These are phyloP conservation scores for Leccinum pallidistipes DNA, from an alignment of 1,284 basidiomycete species.

Conservation along the genomic window DNA sequence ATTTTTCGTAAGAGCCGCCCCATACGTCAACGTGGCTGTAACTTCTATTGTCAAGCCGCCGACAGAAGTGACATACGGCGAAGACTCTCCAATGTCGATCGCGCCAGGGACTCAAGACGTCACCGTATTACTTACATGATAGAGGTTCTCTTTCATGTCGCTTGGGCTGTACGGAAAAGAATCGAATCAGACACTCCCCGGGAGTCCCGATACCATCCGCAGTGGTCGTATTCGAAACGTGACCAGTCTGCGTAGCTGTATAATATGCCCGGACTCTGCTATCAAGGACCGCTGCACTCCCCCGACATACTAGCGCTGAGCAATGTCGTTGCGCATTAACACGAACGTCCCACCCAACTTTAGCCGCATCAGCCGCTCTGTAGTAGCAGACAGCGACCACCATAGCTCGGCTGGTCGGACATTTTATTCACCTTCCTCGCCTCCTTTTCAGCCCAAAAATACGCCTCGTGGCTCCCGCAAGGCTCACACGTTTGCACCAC, in stretches of 20 bases:
- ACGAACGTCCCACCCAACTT: conserved; percentile 27
- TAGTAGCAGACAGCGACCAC: conserved; percentile 14
- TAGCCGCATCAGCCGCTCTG: conserved; percentile 19
- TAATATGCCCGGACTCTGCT: conserved; percentile 19
- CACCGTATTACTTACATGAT: conserved; percentile 14
- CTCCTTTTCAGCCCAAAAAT: conserved; percentile 26
- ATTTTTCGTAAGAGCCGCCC: conserved; percentile 17
- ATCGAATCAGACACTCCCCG: conserved; percentile 4
- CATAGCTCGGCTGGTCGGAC: conserved; percentile 13
- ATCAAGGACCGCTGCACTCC: conserved; percentile 4
- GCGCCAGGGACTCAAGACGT: conserved; percentile 15
- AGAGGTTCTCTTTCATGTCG: conserved; percentile 17
- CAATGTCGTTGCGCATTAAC: conserved; percentile 35
- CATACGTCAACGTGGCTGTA: conserved; percentile 17
- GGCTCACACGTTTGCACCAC: conserved; percentile 34
- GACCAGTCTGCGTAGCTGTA: conserved; percentile 21
- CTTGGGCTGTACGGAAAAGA: conserved; percentile 13
- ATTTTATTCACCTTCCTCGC: conserved; percentile 16
- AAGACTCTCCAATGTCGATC: conserved; percentile 21
- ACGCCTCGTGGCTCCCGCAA: conserved; percentile 34
- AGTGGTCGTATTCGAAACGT: conserved; percentile 29
- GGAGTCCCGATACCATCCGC: conserved; percentile 8
- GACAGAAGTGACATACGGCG: conserved; percentile 7
- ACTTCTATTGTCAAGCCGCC: conserved; percentile 4
- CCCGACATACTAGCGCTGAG: conserved; percentile 10